A percentile compares a stretch with the other conserved stretches of the same genome.
phyloP scores from a whole-genome alignment of 2,329 filamentous ascomycete species.

The Fusarium nygamai region DNA sequence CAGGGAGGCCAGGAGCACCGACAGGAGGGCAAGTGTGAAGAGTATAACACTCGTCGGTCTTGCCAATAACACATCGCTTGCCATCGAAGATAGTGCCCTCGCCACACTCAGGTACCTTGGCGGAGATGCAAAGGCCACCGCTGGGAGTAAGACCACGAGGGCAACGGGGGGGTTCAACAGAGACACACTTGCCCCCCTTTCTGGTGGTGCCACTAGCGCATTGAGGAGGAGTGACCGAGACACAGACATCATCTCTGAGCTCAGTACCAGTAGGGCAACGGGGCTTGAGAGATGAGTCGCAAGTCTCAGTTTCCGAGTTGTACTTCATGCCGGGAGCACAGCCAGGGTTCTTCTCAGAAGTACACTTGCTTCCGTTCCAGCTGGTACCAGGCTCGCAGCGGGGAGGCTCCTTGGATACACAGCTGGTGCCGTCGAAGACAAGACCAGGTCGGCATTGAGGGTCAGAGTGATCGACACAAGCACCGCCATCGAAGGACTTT shows the following conservation, averaged over 20 bases:
- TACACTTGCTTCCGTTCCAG: slow-evolving; percentile 10
- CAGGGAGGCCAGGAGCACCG: not conserved
- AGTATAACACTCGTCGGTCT: slow-evolving; percentile 10
- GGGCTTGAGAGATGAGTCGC: not conserved
- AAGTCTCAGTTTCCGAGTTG: slow-evolving; percentile 3
- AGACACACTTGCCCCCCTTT: slow-evolving; percentile 7
- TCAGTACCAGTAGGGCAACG: slow-evolving; percentile 1
- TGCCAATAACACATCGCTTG: slow-evolving; percentile 12
- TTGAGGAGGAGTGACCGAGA: not conserved
- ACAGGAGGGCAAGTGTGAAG: slow-evolving; percentile 9
- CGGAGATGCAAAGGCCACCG: slow-evolving; percentile 2
- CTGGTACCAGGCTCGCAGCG: not conserved
- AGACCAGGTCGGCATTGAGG: not conserved
- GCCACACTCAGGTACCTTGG: not conserved
- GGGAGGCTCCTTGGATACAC: not conserved
- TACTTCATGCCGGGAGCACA: slow-evolving; percentile 2
- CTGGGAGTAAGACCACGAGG: not conserved
- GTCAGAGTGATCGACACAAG: not conserved
- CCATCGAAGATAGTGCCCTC: slow-evolving; percentile 18
- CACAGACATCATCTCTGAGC: slow-evolving; percentile 7
- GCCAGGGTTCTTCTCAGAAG: not conserved
- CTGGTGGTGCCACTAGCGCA: not conserved
- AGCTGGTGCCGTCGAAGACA: slow-evolving; percentile 11
- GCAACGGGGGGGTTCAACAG: not conserved
- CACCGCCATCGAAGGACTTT: not conserved